A percentile compares a stretch with the other conserved stretches of the same genome.
phyloP scores from a whole-genome alignment of 345 rosid species.

The Erucastrum elatum region DNA sequence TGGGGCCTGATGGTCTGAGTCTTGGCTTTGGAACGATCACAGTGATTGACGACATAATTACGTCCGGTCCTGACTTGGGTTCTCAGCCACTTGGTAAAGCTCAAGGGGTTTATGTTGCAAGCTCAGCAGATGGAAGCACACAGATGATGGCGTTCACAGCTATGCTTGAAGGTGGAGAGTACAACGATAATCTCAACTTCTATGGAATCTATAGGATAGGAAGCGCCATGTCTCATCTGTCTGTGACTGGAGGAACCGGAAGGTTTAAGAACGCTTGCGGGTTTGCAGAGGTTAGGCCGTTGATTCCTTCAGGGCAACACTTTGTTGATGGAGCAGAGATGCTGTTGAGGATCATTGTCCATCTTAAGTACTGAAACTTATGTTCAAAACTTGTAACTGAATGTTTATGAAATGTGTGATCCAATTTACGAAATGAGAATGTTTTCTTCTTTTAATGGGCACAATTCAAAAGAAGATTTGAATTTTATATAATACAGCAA shows the following conservation, averaged over 20 bases:
- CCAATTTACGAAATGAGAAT: constrained; percentile 3
- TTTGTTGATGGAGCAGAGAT: constrained; percentile 69
- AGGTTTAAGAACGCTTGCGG: constrained; percentile 65
- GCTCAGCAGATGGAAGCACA: constrained; percentile 74
- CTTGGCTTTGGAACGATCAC: constrained; percentile 88
- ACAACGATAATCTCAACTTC: constrained; percentile 78
- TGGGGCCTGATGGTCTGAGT: constrained; percentile 80
- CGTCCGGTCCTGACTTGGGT: constrained; percentile 74
- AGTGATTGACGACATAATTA: constrained; percentile 75
- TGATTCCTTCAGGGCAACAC: constrained; percentile 72
- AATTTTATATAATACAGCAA: background rate
- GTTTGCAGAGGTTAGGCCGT: constrained; percentile 63
- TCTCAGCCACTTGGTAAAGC: constrained; percentile 77
- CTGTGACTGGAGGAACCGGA: constrained; percentile 86
- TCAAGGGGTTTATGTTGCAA: constrained; percentile 83
- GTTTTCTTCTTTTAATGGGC: background rate
- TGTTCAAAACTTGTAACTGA: too few relatives aligned
- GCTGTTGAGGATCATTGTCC: constrained; percentile 65
- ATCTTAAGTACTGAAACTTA: constrained; percentile 50
- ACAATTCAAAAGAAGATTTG: background rate
- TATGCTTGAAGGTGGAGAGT: constrained; percentile 86
- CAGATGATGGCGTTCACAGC: constrained; percentile 96
- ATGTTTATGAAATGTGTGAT: constrained; percentile 13
- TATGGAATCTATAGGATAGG: constrained; percentile 76
- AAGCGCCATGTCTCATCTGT: constrained; percentile 56